Base-by-base conservation (phyloP, 306 rosid species). In the Mucuna pruriens region DNA sequence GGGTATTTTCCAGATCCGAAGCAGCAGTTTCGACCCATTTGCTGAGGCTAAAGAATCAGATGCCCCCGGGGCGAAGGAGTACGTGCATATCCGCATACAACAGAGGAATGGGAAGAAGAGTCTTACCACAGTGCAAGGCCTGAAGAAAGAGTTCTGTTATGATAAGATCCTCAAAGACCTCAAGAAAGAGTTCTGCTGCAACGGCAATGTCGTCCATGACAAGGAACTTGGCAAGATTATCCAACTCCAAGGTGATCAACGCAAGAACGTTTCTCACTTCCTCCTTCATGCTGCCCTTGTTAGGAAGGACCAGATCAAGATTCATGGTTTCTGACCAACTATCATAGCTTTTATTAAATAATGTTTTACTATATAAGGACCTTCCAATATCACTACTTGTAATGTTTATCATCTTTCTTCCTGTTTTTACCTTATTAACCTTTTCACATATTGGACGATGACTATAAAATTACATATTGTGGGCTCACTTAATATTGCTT, bases 241-340 rank as follows among this genome's bases (percentile, higher is more conserved):
- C 60, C 98, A 94, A 46, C 97, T 94, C 74, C 97, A 94, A 63
- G 98, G 98, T 31, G 98, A 94, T 82, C 98, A 94, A 55, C 96
- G 98, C 76, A 94, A 94, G 58, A 94, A 94, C 78, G 97, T 83
- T 17, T 90, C 92, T 17, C 94, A 90, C 20, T 92, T 92, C 23
- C 90, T 92, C 6, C 77, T 88, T 75, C 91, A 92, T 19, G 92
- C 88, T 39, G 80, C 85, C 1, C 86, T 94, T 74, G 93, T 87
- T 49, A 77, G 73, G 65, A 94, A 94, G 85, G 98, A 94, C 17
- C 90, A 84, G 58, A 88, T 94, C 85, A 94, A 92, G 85, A 86
- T 94, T 44, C 97, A 94, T 89, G 98, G 98, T 68, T 94, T 94
- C 29, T 94, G 58, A 92, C 1, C 38, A 2, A 34, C 11, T 16